Percentiles rank a stretch among this genome's conserved stretches.
Conservation (phyloP, 805 yeast genomes). For the Wickerhamiella vanderwaltii region DNA sequence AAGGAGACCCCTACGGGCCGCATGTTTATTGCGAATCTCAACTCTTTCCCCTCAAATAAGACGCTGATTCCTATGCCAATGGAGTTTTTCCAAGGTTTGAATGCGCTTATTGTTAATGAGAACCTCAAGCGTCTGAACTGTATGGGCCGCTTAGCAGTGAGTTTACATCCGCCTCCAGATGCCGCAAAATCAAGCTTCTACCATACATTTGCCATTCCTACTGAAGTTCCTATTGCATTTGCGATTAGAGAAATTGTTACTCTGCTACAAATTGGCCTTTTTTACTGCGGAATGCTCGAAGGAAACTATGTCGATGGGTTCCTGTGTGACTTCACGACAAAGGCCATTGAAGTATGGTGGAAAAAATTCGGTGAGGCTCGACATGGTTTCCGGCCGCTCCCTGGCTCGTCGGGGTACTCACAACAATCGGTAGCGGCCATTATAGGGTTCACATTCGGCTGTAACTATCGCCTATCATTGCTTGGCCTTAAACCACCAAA, state of each 20-base stretch:
- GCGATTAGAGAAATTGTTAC: slow-evolving; percentile 67
- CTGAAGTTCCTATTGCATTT: slow-evolving; percentile 41
- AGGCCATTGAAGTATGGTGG: slow-evolving; percentile 77
- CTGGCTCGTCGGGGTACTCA: background rate
- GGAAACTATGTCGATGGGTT: slow-evolving; percentile 72
- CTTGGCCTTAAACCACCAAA: slow-evolving; percentile 50
- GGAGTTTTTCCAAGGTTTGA: slow-evolving; percentile 34
- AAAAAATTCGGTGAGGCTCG: slow-evolving; percentile 41
- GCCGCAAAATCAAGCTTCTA: slow-evolving; percentile 74
- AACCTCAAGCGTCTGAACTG: slow-evolving; percentile 68
- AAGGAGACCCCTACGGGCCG: slow-evolving; percentile 49
- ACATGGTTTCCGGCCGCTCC: slow-evolving; percentile 21
- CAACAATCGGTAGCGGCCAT: slow-evolving; percentile 56
- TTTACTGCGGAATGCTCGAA: slow-evolving; percentile 62
- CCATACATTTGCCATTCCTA: slow-evolving; percentile 49
- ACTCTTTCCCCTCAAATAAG: slow-evolving; percentile 63
- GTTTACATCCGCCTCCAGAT: slow-evolving; percentile 55
- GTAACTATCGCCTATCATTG: slow-evolving; percentile 50
- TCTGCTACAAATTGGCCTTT: slow-evolving; percentile 60
- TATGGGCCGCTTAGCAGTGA: slow-evolving; percentile 70
- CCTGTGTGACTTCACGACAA: slow-evolving; percentile 63
- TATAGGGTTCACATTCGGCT: slow-evolving; percentile 61
- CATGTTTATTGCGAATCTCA: slow-evolving; percentile 70
- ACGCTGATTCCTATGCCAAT: slow-evolving; percentile 55
- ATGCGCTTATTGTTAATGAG: slow-evolving; percentile 56